These are phyloP conservation scores for Zygosaccharomyces pseudobailii DNA, from an alignment of 1,139 yeast genomes.

Conservation along the genomic window DNA sequence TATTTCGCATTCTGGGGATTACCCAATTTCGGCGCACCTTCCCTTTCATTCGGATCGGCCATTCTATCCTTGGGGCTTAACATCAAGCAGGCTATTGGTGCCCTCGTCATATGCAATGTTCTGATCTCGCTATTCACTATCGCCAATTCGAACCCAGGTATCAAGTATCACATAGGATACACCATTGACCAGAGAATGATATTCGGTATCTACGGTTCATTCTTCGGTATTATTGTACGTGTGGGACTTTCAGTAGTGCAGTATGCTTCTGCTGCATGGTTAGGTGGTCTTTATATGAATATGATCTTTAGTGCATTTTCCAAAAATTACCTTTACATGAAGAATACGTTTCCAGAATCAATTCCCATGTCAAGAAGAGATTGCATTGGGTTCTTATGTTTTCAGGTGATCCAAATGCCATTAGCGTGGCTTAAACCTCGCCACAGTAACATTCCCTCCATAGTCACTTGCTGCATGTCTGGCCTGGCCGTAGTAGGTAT, in stretches of 20 bases:
- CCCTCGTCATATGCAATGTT: constrained; percentile 32
- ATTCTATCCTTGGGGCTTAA: constrained; percentile 32
- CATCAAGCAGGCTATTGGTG: constrained; percentile 37
- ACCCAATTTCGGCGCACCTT: constrained; percentile 29
- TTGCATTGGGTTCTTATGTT: constrained; percentile 34
- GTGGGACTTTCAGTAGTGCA: constrained; percentile 36
- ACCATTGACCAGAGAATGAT: constrained; percentile 33
- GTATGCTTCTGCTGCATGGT: constrained; percentile 36
- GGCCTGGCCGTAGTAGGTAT: constrained; percentile 35
- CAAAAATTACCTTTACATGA: constrained; percentile 32
- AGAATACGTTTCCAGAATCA: constrained; percentile 35
- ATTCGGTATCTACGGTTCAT: constrained; percentile 36
- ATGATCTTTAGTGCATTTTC: constrained; percentile 34
- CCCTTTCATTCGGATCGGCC: constrained; percentile 33
- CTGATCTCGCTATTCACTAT: constrained; percentile 27
- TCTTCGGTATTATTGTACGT: constrained; percentile 36
- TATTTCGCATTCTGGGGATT: constrained; percentile 34
- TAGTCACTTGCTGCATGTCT: constrained; percentile 30
- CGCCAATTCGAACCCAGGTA: constrained; percentile 31
- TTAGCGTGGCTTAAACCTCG: constrained; percentile 30
- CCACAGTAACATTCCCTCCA: constrained; percentile 28
- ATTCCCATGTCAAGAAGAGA: constrained; percentile 36
- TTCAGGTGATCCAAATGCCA: constrained; percentile 29
- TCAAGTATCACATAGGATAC: constrained; percentile 32
- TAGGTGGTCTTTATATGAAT: constrained; percentile 36